Base-by-base conservation (phyloP, 2,329 filamentous ascomycete genomes). In the Dryadomyces quercivorus region DNA sequence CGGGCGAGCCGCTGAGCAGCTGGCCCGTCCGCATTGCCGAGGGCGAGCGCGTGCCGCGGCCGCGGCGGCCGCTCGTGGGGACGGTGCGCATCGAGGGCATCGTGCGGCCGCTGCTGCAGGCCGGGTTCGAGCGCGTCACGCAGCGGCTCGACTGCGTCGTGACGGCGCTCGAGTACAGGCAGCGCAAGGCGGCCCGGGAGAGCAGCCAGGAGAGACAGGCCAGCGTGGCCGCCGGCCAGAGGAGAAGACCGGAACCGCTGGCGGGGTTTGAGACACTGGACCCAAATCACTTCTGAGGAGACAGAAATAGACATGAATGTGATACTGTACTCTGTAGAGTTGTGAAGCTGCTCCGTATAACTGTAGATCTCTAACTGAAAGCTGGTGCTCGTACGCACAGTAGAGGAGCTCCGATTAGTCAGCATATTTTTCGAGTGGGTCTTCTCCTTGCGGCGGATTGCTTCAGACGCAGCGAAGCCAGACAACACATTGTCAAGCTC, bases 81-180 rank as follows among this genome's bases (percentile, higher is more conserved):
- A 59, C 53, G 5, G 45, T 63, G 20, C 53, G 58, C 10, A 42
- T 63, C 4, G 50, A 48, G 4, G 55, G 50, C 15, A 13, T 53
- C 1, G 34, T 57, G n/a, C 46, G 34, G n/a, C 26, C 42, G 15
- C 26, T 61, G 40, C 49, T 59, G 15, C 16, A 42, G 2, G 15
- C 50, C 1, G 22, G 48, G 6, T 55, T 54, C 34, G 51, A 34
- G 3, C 50, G 50, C 5, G 31, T 63, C 48, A 55, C 55, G 6
- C 49, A 5, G 1, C 56, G 50, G 36, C 55, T 61, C 40, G 50
- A 44, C 18, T 16, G 12, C 18, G 50, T 59, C 4, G 54, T 64
- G 3, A 18, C 16, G 12, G 31, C 15, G 20, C 38, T 61, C 12
- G 60, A 62, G 48, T 38, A 26, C 2, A n/a, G 45, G 2, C 56